These are phyloP conservation scores for Aspergillus biplanus DNA, from an alignment of 495 filamentous ascomycete species.

Conservation along the genomic window DNA sequence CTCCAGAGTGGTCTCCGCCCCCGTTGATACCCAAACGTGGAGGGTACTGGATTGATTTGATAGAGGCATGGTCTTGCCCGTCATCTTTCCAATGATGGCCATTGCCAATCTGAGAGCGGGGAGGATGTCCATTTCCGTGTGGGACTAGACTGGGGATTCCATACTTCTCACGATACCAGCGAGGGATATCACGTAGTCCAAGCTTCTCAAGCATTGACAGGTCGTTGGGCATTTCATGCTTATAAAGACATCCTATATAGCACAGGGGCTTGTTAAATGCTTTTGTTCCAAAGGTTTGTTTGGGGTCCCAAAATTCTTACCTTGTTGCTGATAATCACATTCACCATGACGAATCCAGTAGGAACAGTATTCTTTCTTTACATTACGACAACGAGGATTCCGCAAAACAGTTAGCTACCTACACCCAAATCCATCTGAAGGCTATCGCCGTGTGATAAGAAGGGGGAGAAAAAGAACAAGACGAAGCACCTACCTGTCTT, in stretches of 20 bases:
- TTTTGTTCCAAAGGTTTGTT: background rate
- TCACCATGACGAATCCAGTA: constrained; percentile 84
- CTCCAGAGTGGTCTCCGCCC: constrained; percentile 14
- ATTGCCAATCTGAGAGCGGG: constrained; percentile 21
- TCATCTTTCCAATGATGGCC: constrained; percentile 26
- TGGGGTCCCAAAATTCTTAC: constrained; percentile 23
- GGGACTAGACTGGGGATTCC: constrained; percentile 35
- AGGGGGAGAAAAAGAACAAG: constrained; percentile 4
- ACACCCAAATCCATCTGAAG: background rate
- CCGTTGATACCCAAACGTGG: constrained; percentile 21
- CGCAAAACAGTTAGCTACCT: constrained; percentile 15
- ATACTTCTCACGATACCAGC: constrained; percentile 58
- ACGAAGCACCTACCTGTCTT: constrained; percentile 28
- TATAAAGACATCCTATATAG: constrained; percentile 69
- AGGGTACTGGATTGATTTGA: constrained; percentile 31
- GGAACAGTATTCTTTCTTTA: constrained; percentile 78
- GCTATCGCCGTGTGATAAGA: background rate
- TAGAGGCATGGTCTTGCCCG: constrained; percentile 20
- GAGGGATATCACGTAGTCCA: constrained; percentile 60
- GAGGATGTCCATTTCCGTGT: constrained; percentile 19
- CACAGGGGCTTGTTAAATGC: constrained; percentile 6
- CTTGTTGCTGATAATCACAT: constrained; percentile 83
- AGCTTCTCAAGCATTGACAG: constrained; percentile 59
- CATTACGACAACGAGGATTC: constrained; percentile 19
- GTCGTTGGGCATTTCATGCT: constrained; percentile 82